Percentiles rank a stretch among this genome's conserved stretches.
Conservation (phyloP, 177 flowering plant species). For the Vitis hybrid region DNA sequence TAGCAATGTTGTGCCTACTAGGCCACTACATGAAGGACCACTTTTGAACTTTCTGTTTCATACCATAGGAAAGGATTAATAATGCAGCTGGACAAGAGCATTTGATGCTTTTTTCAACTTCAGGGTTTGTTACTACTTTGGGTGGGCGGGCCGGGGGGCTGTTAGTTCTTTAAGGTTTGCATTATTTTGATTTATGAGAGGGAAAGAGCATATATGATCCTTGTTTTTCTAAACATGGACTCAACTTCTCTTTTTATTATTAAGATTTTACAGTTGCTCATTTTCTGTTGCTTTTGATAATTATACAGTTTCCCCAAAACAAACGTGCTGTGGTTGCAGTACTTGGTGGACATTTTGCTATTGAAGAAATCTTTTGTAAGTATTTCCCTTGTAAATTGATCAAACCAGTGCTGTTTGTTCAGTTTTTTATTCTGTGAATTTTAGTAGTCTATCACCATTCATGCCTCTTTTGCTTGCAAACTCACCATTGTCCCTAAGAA, state of each 20-base stretch:
- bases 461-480: background rate
- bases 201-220: background rate
- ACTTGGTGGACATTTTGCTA: constrained; percentile 83
- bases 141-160: no score
- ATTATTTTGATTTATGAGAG: no score
- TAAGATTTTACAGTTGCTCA: background rate
- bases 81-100: no score
- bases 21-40: no score
- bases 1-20: no score
- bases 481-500: background rate
- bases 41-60: no score
- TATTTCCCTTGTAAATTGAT: constrained; percentile 13
- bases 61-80: no score
- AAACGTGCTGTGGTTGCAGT: constrained; percentile 90
- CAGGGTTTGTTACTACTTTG: no score
- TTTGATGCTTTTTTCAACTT: no score
- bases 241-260: background rate
- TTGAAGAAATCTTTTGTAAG: constrained; percentile 93
- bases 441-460: no score
- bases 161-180: no score
- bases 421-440: no score
- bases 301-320: constrained; percentile 80
- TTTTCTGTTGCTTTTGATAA: background rate
- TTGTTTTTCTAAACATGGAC: background rate
- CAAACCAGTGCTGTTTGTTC: background rate